Evolutionary conservation across 208 protist species (phyloP), one percentile per base, ranked within the genome.

Genomic region (Leishmania guyanensis): DNA sequence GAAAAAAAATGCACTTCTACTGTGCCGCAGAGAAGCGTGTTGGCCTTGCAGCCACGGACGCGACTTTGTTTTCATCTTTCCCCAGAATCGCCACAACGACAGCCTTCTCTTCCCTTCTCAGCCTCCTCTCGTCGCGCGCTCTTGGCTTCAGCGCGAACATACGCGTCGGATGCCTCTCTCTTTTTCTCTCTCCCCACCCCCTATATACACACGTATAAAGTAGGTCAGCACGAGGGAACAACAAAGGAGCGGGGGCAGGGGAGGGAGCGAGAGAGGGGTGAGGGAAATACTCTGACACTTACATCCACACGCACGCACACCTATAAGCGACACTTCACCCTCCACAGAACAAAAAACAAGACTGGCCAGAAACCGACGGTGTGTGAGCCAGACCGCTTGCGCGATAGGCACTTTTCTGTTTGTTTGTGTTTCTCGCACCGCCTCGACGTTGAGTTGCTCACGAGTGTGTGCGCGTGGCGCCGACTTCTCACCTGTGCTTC

Each of bases 261-360:
- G 16, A 78, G 51, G 17, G 22, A 60, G 54, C 73, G 20, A 75
- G 51, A 53, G 69, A 8, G 29, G 69, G 66, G 39, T 2, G 36
- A 0, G 36, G 36, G 36, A 36, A 36, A 36, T 36, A 36, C 36
- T 36, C 36, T 0, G 75, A 81, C 39, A 69, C n/a, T 43, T 12
- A 50, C 39, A 72, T 14, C 6, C 33, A 72, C 66, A 72, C 66
- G 39, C 66, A 72, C 66, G 39, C 29, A 72, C 66, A 72, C 66
- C 26, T 50, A 51, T 29, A 72, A 6, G 20, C 39, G 17, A 14
- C 33, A 17, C 29, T 43, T 26, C 36, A 50, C 9, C n/a, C 10
- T 20, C 5, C 26, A 68, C 16, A 36, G 26, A 68, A 26, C 9
- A 26, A 68, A 68, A 68, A 68, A 68, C 36, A 0, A 36, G 1